Percentiles rank a stretch among this genome's conserved stretches.
Evolutionary conservation across 192 early-diverging fungal species (phyloP).

Genomic region (Gamsiella multidivaricata): DNA sequence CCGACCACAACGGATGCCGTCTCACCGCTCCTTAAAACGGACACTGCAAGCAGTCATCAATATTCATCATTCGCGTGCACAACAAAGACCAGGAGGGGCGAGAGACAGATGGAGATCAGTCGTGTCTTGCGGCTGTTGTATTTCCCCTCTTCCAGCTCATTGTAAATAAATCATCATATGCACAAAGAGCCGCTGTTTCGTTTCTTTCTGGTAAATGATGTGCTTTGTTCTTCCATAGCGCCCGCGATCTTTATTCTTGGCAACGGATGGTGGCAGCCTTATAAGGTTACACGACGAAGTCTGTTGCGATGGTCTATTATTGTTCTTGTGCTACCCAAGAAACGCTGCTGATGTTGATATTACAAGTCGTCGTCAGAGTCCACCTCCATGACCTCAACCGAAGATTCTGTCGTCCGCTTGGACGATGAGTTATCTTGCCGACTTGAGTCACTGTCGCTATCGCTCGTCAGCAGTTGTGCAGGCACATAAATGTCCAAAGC

Average conservation of each 20-base stretch:
- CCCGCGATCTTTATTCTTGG: too few relatives aligned
- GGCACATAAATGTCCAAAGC: neutral
- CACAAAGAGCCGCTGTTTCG: too few relatives aligned
- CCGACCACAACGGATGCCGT: conserved; percentile 53
- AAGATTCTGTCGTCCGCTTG: neutral
- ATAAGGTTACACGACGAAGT: too few relatives aligned
- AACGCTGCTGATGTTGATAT: neutral
- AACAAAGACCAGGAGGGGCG: neutral
- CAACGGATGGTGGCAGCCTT: too few relatives aligned
- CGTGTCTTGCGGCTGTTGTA: neutral
- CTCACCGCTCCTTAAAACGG: conserved; percentile 29
- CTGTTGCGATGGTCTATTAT: too few relatives aligned
- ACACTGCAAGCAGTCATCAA: neutral
- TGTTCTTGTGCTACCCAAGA: neutral
- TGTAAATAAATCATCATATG: neutral
- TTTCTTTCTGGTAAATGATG: too few relatives aligned
- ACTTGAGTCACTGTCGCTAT: neutral
- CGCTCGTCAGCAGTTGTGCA: neutral
- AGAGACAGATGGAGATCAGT: too few relatives aligned
- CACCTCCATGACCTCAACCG: conserved; percentile 20
- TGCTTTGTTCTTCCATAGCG: too few relatives aligned
- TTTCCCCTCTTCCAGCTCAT: neutral
- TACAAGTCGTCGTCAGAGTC: conserved; percentile 19
- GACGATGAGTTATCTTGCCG: neutral
- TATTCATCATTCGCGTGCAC: neutral